A percentile compares a stretch with the other conserved stretches of the same genome.
These are phyloP conservation scores for Ambrosia hybrid DNA, from an alignment of 140 eudicot genomes.

Conservation along the genomic window DNA sequence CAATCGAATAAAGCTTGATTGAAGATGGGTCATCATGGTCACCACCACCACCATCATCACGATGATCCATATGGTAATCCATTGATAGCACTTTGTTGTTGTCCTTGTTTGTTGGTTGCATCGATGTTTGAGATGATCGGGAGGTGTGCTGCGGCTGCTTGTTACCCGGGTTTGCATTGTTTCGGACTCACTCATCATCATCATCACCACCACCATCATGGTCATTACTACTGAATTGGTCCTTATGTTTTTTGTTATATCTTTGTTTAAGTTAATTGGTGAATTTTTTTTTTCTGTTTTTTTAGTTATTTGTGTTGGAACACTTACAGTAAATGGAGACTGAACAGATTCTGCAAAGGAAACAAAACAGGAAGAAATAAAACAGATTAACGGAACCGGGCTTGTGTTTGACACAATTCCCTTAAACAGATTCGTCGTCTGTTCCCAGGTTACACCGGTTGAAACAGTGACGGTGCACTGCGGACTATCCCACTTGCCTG, in stretches of 20 bases:
- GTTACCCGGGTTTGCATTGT: slow-evolving; percentile 61
- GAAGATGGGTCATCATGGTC: slow-evolving; percentile 34
- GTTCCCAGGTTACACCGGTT: no score
- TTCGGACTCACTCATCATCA: slow-evolving; percentile 33
- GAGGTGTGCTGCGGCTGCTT: slow-evolving; percentile 59
- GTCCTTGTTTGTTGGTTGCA: slow-evolving; percentile 50
- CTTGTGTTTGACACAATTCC: no score
- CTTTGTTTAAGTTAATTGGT: no score
- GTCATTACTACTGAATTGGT: slow-evolving; percentile 25
- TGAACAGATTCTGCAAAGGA: no score
- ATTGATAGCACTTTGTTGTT: slow-evolving; percentile 47
- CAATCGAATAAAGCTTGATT: neutral
- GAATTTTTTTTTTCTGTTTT: no score
- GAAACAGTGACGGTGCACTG: no score
- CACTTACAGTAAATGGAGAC: no score
- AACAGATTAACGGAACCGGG: no score
- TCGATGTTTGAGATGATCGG: slow-evolving; percentile 41
- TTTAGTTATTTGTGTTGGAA: no score
- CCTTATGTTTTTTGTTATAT: neutral
- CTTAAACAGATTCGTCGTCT: no score
- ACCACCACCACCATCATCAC: slow-evolving; percentile 33
- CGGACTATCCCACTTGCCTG: no score
- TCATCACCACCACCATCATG: slow-evolving; percentile 52
- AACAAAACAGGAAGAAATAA: no score
- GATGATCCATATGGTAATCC: slow-evolving; percentile 38